Base-by-base conservation (phyloP, 257 asterid genomes). In the Nicotiana sylvestris region DNA sequence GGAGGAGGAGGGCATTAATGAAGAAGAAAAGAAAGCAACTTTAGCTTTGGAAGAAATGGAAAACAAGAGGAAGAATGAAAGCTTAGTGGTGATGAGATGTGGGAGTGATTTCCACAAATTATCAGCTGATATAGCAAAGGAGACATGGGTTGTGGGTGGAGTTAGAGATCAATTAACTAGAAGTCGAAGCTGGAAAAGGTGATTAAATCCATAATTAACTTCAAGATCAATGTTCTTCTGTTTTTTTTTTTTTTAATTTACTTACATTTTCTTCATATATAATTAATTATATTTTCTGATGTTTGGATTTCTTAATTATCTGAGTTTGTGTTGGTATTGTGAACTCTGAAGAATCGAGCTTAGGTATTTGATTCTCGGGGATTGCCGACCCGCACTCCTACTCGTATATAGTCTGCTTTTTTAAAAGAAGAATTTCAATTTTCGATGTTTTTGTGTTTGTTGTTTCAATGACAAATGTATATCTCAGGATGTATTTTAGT, bases 71-170 rank as follows among this genome's bases (percentile, higher is more conserved):
- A 87, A 46, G 66, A 82, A 83, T 39, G 90, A 82, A 64, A 90
- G 79, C 56, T 70, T 85, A 64, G 78, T 89, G 12, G 91, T 87
- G 82, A 92, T 89, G 97, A 76, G 85, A 82, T 91, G 83, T 80
- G 95, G 91, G 1, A 84, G 89, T 9, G 91, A 92, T 82, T 89
- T 90, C 62, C 82, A 85, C 51, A 88, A 85, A 60, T 56, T 90
- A 82, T 91, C 97, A 0, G 43, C 85, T 60, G 96, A 94, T 72
- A 89, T 92, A 83, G 92, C 89, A 2, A 91, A 89, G 10, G 95
- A 92, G 81, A 91, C 93, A 8, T 89, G 97, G 95, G 92, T 92
- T 85, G 91, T 88, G 27, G 97, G 90, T 30, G 97, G 97, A 65
- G 87, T 87, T 58, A 89, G 76, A 80, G 95, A 90, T 55, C 83